Evolutionary conservation across 768 basidiomycete genomes (phyloP), one percentile per base, ranked within the genome.

Genomic region (Xerocomellus intermedius): DNA sequence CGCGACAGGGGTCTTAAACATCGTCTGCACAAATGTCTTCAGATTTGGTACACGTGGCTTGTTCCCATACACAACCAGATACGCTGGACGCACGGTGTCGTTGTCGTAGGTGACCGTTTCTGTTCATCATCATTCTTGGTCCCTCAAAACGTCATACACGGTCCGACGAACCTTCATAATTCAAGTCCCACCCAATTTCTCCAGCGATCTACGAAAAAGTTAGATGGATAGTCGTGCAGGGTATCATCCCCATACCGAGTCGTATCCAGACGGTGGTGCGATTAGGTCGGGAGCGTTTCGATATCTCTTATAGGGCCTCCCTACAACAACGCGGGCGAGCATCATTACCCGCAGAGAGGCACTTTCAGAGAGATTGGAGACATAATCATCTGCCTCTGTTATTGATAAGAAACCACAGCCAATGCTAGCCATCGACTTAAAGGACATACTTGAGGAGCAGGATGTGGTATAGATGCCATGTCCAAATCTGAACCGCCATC

Each of bases 51-150:
- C 41, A 36, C 54, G 59, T 35, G 63, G 52, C 48, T 71, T 67
- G 36, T 66, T 43, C 17, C 80, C 82, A 60, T 86, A 87, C 19
- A 86, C 78, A n/a, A 87, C 68, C 52, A 87, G 73, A 68, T 80
- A 87, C 0, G 83, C 83, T 17, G 86, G 86, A 8, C 84, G 79
- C 59, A 86, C 80, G 28, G 85, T 84, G 58, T 86, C 84, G 60
- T 86, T 85, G 42, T 74, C 63, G 60, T 87, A 87, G 14, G 85
- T 83, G 8, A 86, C 83, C 4, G 82, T 86, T 66, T 87, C 86
- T 71, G 48, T 41, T 8, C n/a, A 60, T 28, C 42, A 46, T 37
- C 41, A 46, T 35, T 47, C 41, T 28, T 5, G 24, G 28, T 32
- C 13, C 38, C 12, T 26, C 19, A 46, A 48, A 8, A 4, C 9